Percentiles rank a stretch among this genome's conserved stretches.
These are phyloP conservation scores for Trypanosoma cruzi DNA, from an alignment of 208 protist species.

Conservation along the genomic window DNA sequence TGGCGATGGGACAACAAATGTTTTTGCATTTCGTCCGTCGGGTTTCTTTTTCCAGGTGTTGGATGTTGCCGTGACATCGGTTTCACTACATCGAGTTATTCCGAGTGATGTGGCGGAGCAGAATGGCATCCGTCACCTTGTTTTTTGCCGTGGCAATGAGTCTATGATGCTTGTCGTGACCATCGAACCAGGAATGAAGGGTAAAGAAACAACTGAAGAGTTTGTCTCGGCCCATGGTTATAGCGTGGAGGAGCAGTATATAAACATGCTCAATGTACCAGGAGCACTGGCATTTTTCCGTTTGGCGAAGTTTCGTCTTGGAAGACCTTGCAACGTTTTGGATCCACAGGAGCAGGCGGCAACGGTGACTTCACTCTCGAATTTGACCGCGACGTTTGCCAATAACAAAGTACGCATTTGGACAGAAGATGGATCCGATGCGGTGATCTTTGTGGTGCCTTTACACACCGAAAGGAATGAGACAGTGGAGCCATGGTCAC, in stretches of 20 bases:
- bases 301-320: conserved; percentile 54
- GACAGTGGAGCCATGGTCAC: conserved; percentile 35
- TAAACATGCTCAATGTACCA: conserved; percentile 42
- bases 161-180: conserved; percentile 46
- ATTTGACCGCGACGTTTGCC: conserved; percentile 20
- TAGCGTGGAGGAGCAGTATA: conserved; percentile 34
- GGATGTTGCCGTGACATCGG: conserved; percentile 40
- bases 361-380: conserved; percentile 17
- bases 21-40: conserved; percentile 33
- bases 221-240: background rate
- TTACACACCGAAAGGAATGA: conserved; percentile 29
- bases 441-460: conserved; percentile 32
- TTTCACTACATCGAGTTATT: conserved; percentile 46
- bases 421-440: conserved; percentile 7
- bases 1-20: background rate
- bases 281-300: conserved; percentile 51
- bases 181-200: conserved; percentile 17
- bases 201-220: background rate
- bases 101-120: conserved; percentile 30
- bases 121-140: conserved; percentile 42
- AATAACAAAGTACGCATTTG: conserved; percentile 8
- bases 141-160: conserved; percentile 53
- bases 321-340: conserved; percentile 20
- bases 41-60: conserved; percentile 67
- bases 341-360: conserved; percentile 12